Conservation (phyloP, 2,329 filamentous ascomycete genomes). For the Cladosporium sp. region DNA sequence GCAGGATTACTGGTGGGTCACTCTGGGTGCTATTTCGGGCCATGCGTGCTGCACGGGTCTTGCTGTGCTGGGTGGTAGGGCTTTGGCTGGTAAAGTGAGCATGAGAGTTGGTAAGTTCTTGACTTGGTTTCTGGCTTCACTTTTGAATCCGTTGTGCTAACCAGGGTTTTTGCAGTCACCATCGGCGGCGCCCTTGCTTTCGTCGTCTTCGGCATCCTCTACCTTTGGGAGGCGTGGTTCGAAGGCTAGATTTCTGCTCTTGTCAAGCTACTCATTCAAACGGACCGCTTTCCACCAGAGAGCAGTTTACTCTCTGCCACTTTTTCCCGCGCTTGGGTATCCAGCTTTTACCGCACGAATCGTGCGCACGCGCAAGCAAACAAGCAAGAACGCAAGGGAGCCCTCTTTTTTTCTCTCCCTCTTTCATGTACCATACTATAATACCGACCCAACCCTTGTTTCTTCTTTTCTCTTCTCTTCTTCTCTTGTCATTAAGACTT, state of each 20-base stretch:
- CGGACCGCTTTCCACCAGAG: no score
- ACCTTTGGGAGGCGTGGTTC: conserved; percentile 62
- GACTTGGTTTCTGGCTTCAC: background rate
- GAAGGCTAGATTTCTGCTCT: background rate
- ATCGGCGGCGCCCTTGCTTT: conserved; percentile 89
- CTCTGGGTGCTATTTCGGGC: conserved; percentile 77
- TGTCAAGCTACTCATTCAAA: no score
- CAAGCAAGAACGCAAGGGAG: no score
- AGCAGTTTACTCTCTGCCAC: no score
- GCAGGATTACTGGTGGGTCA: conserved; percentile 99
- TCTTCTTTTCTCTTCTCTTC: no score
- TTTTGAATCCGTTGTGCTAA: background rate
- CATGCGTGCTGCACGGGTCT: conserved; percentile 88
- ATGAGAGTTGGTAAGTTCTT: conserved; percentile 81
- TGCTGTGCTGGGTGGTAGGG: conserved; percentile 86
- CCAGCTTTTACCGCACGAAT: no score
- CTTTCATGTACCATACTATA: no score
- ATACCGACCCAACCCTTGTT: no score
- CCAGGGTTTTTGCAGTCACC: conserved; percentile 59
- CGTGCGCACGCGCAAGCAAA: no score
- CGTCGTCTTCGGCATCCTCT: conserved; percentile 86
- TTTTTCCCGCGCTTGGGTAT: no score
- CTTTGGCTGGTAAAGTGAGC: conserved; percentile 90
- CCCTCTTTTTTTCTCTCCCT: no score
- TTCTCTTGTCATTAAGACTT: conserved; percentile 18